These are phyloP conservation scores for Kwoniella shandongensis DNA, from an alignment of 768 basidiomycete genomes.

Conservation along the genomic window DNA sequence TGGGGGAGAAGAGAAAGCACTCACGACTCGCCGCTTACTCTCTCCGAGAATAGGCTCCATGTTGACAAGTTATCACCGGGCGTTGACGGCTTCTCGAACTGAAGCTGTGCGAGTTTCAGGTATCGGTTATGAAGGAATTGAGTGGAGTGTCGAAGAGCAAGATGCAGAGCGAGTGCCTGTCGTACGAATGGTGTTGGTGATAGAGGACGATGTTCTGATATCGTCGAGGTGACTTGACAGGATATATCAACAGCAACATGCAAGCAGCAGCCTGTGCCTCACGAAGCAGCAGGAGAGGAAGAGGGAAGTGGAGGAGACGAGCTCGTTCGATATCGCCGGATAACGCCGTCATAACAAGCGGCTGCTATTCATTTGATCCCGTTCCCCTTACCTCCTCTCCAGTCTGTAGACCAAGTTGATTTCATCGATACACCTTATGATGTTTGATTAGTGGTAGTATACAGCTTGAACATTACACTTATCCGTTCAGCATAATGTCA, in stretches of 20 bases:
- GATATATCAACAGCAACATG: too few species aligned
- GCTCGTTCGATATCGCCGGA: constrained; percentile 18
- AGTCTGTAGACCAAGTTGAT: too few species aligned
- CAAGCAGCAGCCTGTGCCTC: too few species aligned
- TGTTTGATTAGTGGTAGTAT: too few species aligned
- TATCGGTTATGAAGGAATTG: neutral
- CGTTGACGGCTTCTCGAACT: neutral
- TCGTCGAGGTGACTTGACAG: too few species aligned
- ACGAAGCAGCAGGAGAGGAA: neutral
- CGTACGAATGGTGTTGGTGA: too few species aligned
- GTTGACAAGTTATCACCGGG: constrained; percentile 4
- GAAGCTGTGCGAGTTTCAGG: neutral
- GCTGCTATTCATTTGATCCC: constrained; percentile 15
- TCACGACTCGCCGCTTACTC: constrained; percentile 82
- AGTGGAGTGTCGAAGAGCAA: neutral
- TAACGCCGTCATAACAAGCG: constrained; percentile 21
- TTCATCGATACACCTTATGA: neutral
- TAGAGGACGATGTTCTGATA: too few species aligned
- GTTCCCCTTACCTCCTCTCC: neutral
- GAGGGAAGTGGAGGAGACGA: neutral
- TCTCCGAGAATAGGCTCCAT: constrained; percentile 72
- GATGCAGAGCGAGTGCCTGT: too few species aligned
- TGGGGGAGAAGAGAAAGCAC: constrained; percentile 47
- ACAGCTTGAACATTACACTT: too few species aligned
- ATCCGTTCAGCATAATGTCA: constrained; percentile 20